phyloP scores from a whole-genome alignment of 2,329 filamentous ascomycete genomes.

The Apiospora phragmitis region DNA sequence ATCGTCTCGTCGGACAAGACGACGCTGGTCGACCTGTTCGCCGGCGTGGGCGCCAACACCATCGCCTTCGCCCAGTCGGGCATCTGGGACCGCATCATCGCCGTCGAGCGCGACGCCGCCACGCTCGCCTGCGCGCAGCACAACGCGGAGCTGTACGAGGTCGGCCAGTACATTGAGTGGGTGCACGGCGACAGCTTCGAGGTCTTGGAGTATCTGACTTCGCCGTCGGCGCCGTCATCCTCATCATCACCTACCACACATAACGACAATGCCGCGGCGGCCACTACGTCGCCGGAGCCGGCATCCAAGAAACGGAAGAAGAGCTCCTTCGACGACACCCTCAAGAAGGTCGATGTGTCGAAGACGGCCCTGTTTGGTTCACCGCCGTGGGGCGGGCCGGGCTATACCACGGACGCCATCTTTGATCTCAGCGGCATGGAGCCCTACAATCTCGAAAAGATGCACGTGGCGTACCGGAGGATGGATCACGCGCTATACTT shows the following conservation, averaged over 20 bases:
- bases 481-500: conserved; percentile 75
- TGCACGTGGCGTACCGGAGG: conserved; percentile 62
- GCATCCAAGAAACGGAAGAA: conserved; percentile 26
- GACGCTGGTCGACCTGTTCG: conserved; percentile 84
- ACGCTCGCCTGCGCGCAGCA: conserved; percentile 88
- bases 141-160: conserved; percentile 85
- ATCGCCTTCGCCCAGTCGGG: conserved; percentile 85
- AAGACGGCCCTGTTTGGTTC: conserved; percentile 55
- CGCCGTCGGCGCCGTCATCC: conserved; percentile 20
- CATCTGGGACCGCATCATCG: conserved; percentile 81
- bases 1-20: conserved; percentile 53
- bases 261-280: conserved; percentile 7
- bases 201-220: conserved; percentile 53
- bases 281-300: neutral
- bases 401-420: conserved; percentile 60
- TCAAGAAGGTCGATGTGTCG: conserved; percentile 40
- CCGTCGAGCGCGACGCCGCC: conserved; percentile 79
- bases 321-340: conserved; percentile 22
- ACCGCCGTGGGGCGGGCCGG: conserved; percentile 61
- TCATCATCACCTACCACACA: conserved; percentile 16
- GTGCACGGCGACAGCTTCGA: conserved; percentile 85
- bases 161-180: conserved; percentile 77
- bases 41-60: conserved; percentile 87
- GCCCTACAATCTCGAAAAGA: conserved; percentile 71
- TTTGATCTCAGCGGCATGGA: conserved; percentile 87